phyloP scores from a whole-genome alignment of 192 early-diverging fungal species.

The Coemansia asiatica region DNA sequence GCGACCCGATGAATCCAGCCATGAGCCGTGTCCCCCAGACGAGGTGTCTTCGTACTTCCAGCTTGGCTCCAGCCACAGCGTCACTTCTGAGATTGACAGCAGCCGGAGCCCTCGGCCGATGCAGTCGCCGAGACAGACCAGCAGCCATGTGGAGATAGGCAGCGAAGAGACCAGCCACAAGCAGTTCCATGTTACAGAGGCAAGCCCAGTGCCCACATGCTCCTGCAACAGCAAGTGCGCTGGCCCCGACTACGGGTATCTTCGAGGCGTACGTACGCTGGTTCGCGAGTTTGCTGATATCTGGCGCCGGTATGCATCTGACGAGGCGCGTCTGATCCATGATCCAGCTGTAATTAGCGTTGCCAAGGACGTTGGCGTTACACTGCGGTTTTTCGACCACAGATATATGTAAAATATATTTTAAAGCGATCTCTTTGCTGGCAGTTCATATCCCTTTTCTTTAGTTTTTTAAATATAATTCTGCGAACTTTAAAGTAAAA shows the following conservation, averaged over 20 bases:
- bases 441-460: too few species aligned
- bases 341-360: slow-evolving; percentile 26
- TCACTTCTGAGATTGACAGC: neutral
- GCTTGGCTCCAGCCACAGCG: neutral
- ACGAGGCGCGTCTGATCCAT: slow-evolving; percentile 38
- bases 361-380: slow-evolving; percentile 41
- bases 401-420: slow-evolving; percentile 24
- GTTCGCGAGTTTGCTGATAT: slow-evolving; percentile 56
- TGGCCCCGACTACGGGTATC: slow-evolving; percentile 57
- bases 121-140: slow-evolving; percentile 2
- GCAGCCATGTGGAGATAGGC: neutral
- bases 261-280: slow-evolving; percentile 55
- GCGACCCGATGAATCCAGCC: slow-evolving; percentile 43
- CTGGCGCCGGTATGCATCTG: slow-evolving; percentile 53
- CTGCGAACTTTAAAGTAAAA: too few species aligned
- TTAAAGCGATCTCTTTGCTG: neutral
- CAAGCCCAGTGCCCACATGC: slow-evolving; percentile 30
- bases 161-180: neutral
- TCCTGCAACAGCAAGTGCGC: slow-evolving; percentile 40
- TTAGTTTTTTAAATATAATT: too few species aligned
- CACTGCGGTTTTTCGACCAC: slow-evolving; percentile 29
- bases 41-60: slow-evolving; percentile 19
- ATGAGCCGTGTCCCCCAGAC: slow-evolving; percentile 40
- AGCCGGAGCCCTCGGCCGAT: neutral
- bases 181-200: slow-evolving; percentile 34